These are phyloP conservation scores for Sphaerulina vaccinii DNA, from an alignment of 2,329 filamentous ascomycete species.

Conservation along the genomic window DNA sequence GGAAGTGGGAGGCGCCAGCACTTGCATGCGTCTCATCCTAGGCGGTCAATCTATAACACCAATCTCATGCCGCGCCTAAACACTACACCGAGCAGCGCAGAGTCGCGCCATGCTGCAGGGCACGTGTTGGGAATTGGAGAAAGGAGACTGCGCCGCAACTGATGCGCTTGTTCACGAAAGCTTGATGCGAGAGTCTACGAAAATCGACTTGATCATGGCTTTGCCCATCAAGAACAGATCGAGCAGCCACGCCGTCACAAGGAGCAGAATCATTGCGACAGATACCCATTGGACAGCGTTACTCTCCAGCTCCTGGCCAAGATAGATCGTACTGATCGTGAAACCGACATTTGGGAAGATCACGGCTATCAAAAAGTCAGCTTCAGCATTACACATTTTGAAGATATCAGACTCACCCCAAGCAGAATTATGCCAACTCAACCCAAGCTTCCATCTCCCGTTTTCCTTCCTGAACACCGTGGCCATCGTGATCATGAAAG, in stretches of 20 bases:
- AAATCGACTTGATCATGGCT: conserved; percentile 46
- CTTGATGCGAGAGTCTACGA: conserved; percentile 27
- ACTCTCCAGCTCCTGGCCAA: conserved; percentile 54
- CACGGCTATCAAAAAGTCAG: conserved; percentile 53
- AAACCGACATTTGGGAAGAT: conserved; percentile 67
- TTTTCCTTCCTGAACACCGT: conserved; percentile 15
- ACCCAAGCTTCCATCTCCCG: conserved; percentile 17
- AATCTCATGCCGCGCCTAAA: too few relatives aligned
- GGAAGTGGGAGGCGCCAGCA: too few relatives aligned
- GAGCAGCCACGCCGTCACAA: conserved; percentile 57
- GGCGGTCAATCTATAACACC: too few relatives aligned
- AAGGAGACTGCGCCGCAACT: background rate
- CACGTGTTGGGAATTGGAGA: background rate
- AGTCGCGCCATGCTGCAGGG: background rate
- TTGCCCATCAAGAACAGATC: conserved; percentile 50
- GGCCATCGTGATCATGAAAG: conserved; percentile 20
- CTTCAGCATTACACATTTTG: background rate
- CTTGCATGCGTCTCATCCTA: too few relatives aligned
- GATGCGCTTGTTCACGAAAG: too few relatives aligned
- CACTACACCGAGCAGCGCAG: background rate
- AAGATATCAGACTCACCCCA: conserved; percentile 17
- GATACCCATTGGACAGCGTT: conserved; percentile 53
- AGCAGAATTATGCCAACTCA: conserved; percentile 20
- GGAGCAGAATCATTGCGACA: conserved; percentile 56
- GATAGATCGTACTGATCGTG: conserved; percentile 58